Evolutionary conservation across 257 asterid species (phyloP), one percentile per base, ranked within the genome.

Genomic region (Mentha longifolia): DNA sequence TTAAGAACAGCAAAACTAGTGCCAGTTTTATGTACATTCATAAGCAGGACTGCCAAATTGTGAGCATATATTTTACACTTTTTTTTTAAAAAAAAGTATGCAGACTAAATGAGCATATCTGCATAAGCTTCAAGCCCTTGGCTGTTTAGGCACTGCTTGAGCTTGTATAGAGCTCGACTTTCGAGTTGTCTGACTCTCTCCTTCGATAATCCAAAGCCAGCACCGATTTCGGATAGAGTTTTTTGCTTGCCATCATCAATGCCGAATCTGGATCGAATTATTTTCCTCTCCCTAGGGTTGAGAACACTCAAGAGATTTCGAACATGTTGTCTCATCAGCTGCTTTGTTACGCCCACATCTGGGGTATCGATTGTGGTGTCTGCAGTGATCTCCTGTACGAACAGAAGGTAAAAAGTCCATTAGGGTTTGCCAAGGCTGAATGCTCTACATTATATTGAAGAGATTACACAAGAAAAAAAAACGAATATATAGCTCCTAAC

Each of bases 131-230:
- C 86, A 11, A 91, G 87, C 22, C 96, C 96, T 3, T 88, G 93
- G 79, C 79, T 85, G 75, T 58, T 57, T 35, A 87, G 85, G 73
- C 89, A 84, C 80, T 93, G 92, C 72, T 74, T 93, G 37, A 93
- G 91, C 86, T 89, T 93, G 89, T 82, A 49, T 28, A 89, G 45
- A 3, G 96, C 97, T 63, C 96, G 92, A 67, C 83, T 85, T 79
- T 93, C 97, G 43, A 93, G 87, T 79, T 93, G 97, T 70, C 97
- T 79, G 67, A 93, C 82, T 81, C 98, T 85, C 84, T 91, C 98
- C 82, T 89, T 93, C 0, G 96, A 83, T 74, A 93, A 80, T 65
- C 95, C 92, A 73, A 93, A 83, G 51, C 73, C 80, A 58, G 37
- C 77, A 39, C 98, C 97, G 35, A 92, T 90, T 66, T 91, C 98